These are phyloP conservation scores for Isabelozyma heimii DNA, from an alignment of 805 yeast genomes.

Conservation along the genomic window DNA sequence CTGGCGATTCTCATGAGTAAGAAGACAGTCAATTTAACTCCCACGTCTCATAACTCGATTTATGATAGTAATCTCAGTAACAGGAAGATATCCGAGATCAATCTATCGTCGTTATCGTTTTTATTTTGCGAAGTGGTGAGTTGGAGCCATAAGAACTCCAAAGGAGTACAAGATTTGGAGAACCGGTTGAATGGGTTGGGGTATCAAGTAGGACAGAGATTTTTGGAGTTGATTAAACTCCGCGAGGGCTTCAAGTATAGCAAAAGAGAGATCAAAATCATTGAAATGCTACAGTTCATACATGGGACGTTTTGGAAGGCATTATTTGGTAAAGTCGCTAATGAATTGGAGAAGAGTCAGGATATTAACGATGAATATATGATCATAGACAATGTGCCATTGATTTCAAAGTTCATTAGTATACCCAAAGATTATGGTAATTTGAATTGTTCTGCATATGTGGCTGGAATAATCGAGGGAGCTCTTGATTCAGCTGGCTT, in stretches of 20 bases:
- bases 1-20: conserved; percentile 34
- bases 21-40: conserved; percentile 26
- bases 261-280: conserved; percentile 62
- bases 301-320: conserved; percentile 72
- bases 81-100: conserved; percentile 65
- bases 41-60: conserved; percentile 42
- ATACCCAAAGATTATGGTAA: conserved; percentile 78
- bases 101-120: conserved; percentile 63
- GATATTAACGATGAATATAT: conserved; percentile 67
- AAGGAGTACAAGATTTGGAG: conserved; percentile 62
- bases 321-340: conserved; percentile 71
- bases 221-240: conserved; percentile 64
- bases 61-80: conserved; percentile 66
- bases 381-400: conserved; percentile 76
- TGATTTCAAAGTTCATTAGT: conserved; percentile 67
- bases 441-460: conserved; percentile 76
- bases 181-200: conserved; percentile 67
- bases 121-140: conserved; percentile 69
- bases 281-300: conserved; percentile 70
- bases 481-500: conserved; percentile 72
- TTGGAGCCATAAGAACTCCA: conserved; percentile 58
- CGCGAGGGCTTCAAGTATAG: conserved; percentile 62
- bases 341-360: conserved; percentile 70
- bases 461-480: conserved; percentile 85
- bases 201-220: conserved; percentile 70